Evolutionary conservation across 2,329 filamentous ascomycete genomes (phyloP), one percentile per base, ranked within the genome.

Genomic region (Colletotrichum brevisporum): DNA sequence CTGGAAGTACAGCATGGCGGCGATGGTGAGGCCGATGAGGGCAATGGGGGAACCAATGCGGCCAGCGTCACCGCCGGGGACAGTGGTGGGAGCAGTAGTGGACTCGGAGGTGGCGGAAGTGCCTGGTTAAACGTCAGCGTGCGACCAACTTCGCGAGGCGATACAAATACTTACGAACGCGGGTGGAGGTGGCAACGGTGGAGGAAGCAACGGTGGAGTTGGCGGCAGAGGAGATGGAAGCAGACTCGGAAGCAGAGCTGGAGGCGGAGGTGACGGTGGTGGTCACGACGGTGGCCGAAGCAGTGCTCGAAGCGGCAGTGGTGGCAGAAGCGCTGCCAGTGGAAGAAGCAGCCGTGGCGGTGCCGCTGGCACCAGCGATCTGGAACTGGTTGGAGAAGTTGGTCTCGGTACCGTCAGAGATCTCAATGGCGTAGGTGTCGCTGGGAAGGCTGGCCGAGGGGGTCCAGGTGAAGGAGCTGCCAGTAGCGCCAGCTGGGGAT

Each of bases 361-460:
- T 75, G 51, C 79, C 80, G 60, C 63, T 74, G 24, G 70, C 75
- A 51, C 79, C 80, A 16, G 58, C 21, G 57, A 83, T 72, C 8
- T 71, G 15, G 76, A 84, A 86, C 75, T 78, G 78, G 13, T 67
- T 5, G 73, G 80, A 83, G 81, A 83, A 86, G 83, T 86, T 86
- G 75, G 75, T 75, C 26, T 58, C 71, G 39, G 73, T 74, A 24
- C 73, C 74, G 72, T 86, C 83, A 31, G 63, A 70, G 73, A 86
- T 84, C 77, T 81, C 76, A 72, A 86, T 78, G 70, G 84, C 83
- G 73, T 86, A 86, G 39, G 73, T 74, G 75, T 78, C 84, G 31
- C 77, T 73, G 65, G 79, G 66, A 36, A 84, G 75, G 67, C 73
- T 73, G n/a, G 75, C 52, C 27, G 78, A 71, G 15, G 82, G 80